Conservation (phyloP, 371 early-diverging fungal species). For the Saksenaea oblongispora region DNA sequence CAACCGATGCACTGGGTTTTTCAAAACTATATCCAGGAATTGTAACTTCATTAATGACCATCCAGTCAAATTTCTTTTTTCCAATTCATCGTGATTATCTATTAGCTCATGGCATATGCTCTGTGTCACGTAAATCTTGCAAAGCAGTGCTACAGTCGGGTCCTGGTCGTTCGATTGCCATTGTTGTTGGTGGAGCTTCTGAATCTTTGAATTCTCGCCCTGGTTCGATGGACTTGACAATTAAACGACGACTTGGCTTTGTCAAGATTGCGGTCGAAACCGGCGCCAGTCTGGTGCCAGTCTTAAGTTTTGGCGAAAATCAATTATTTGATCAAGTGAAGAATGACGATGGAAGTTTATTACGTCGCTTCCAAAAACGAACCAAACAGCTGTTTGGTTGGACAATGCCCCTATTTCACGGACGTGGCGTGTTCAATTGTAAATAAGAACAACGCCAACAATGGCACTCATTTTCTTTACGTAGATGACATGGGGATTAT, state of each 20-base stretch:
- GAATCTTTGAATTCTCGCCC: conserved; percentile 68
- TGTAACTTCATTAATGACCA: conserved; percentile 53
- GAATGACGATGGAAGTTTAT: conserved; percentile 44
- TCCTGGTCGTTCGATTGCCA: conserved; percentile 69
- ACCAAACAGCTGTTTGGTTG: conserved; percentile 59
- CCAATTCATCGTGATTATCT: conserved; percentile 74
- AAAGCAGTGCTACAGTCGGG: conserved; percentile 69
- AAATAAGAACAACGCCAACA: conserved; percentile 19
- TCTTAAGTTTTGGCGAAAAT: conserved; percentile 77
- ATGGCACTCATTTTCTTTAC: conserved; percentile 18
- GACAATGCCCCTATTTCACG: conserved; percentile 68
- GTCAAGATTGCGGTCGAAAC: conserved; percentile 73
- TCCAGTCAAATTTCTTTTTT: conserved; percentile 58
- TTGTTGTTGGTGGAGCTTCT: conserved; percentile 76
- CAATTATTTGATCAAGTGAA: conserved; percentile 67
- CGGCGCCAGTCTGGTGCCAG: conserved; percentile 69
- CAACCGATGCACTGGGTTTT: conserved; percentile 62
- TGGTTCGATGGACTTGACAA: conserved; percentile 59
- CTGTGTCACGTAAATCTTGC: conserved; percentile 71
- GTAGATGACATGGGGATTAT: conserved; percentile 52
- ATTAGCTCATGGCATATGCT: conserved; percentile 65
- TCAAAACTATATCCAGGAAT: conserved; percentile 66
- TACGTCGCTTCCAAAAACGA: conserved; percentile 53
- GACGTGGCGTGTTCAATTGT: conserved; percentile 68
- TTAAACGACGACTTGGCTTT: conserved; percentile 75